Conservation (phyloP, 169 alveolate species). For the Plasmodium cynomolgi region DNA sequence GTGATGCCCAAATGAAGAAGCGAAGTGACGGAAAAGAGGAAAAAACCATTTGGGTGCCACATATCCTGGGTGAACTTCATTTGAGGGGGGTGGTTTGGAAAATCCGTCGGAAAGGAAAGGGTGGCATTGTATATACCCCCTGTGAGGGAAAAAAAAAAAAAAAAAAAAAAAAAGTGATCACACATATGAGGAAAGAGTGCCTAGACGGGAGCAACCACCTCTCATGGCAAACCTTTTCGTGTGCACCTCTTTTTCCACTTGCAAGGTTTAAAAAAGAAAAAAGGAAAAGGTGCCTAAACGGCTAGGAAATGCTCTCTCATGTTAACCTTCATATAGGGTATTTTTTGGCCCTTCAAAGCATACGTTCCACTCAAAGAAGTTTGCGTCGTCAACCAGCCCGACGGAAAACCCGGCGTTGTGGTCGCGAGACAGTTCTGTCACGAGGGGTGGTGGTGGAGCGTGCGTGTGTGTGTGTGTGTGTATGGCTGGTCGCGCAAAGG, state of each 20-base stretch:
- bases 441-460: neutral
- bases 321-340: slow-evolving; percentile 91
- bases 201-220: neutral
- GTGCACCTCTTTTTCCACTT: neutral
- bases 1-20: neutral
- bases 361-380: slow-evolving; percentile 95
- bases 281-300: neutral
- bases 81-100: slow-evolving; percentile 98
- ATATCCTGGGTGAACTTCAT: slow-evolving; percentile 96
- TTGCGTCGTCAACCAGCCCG: slow-evolving; percentile 94
- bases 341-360: slow-evolving; percentile 98
- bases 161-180: neutral
- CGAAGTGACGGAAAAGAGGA: neutral
- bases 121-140: slow-evolving; percentile 97
- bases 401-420: slow-evolving; percentile 94
- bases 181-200: neutral
- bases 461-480: neutral
- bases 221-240: neutral
- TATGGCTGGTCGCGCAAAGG: neutral
- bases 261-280: neutral
- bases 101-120: slow-evolving; percentile 96
- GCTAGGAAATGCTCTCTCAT: neutral
- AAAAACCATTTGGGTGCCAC: slow-evolving; percentile 97
- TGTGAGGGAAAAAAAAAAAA: neutral
- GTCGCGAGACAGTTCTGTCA: slow-evolving; percentile 88